Evolutionary conservation across 768 basidiomycete genomes (phyloP).

Genomic region (Pleurotus eryngii): DNA sequence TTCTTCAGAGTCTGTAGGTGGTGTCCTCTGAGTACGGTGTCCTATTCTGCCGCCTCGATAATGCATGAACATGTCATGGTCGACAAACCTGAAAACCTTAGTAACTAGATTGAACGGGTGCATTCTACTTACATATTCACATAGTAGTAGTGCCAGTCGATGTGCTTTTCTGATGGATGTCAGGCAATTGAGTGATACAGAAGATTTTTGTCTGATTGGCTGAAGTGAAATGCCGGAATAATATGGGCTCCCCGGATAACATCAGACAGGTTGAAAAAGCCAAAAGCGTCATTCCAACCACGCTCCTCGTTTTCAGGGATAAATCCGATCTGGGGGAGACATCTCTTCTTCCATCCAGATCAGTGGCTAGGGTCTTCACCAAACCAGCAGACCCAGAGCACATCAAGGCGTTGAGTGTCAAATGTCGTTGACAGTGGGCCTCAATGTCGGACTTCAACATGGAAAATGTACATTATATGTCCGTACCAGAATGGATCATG

Average conservation of each 20-base stretch:
- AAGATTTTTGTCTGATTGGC: neutral
- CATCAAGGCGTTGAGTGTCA: slow-evolving; percentile 14
- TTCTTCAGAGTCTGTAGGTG: slow-evolving; percentile 23
- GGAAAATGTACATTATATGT: slow-evolving; percentile 9
- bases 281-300: neutral
- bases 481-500: slow-evolving; percentile 19
- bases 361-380: neutral
- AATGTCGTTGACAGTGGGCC: neutral
- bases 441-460: neutral
- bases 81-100: slow-evolving; percentile 15
- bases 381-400: slow-evolving; percentile 11
- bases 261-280: slow-evolving; percentile 11
- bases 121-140: slow-evolving; percentile 29
- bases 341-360: neutral
- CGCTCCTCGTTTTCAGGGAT: slow-evolving; percentile 1
- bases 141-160: slow-evolving; percentile 29
- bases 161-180: neutral
- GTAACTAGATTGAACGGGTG: neutral
- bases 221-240: slow-evolving; percentile 11
- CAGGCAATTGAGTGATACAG: neutral
- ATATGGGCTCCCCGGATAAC: slow-evolving; percentile 12
- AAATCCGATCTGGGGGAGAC: slow-evolving; percentile 9
- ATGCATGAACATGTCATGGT: slow-evolving; percentile 24
- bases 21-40: slow-evolving; percentile 10
- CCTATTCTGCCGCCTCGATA: slow-evolving; percentile 22